Base-by-base conservation (phyloP, 345 rosid genomes). In the Pistacia vera region DNA sequence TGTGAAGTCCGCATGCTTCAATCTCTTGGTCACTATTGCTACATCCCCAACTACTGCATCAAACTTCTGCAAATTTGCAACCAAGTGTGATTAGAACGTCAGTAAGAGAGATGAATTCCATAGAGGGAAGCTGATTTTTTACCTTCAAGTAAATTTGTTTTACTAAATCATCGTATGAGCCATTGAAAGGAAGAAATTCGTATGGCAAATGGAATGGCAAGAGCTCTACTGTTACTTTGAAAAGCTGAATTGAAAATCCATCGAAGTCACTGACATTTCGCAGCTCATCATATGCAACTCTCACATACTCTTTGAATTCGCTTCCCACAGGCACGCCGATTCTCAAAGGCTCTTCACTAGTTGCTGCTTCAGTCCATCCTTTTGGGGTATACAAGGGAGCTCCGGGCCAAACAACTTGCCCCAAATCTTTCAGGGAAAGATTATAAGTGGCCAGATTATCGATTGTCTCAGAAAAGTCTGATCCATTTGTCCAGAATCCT, bases 401-500 rank as follows among this genome's bases (percentile, higher is more conserved):
- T 10, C 86, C 83, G 6, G 86, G 83, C 83, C 82, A 80, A 28
- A 58, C 3, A 10, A 80, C 71, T 12, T 25, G 82, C 16, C 72
- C 78, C 55, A 80, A 16, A 57, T 44, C 58, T n/a, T 56, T 66
- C 83, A 83, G 78, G 0, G 81, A 63, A 13, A 33, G 1, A 22
- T 3, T 57, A 56, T 55, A 4, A 6, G 28, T 57, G 28, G 17
- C 57, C 69, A 16, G 8, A 30, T 51, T 41, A 11, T 63, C 60
- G 2, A 77, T 48, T 1, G 18, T 73, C 14, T 75, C 60, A 0
- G 81, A 72, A 76, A 83, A 80, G 7, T 83, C 86, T 16, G 46
- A 35, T 4, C 69, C 77, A 25, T 74, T 20, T 18, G 81, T 69
- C 87, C 87, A 84, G 38, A 76, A 81, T 22, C 84, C 84, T 2